Evolutionary conservation across 2,329 filamentous ascomycete genomes (phyloP).

Genomic region (Penicillium aurantiogriseum): DNA sequence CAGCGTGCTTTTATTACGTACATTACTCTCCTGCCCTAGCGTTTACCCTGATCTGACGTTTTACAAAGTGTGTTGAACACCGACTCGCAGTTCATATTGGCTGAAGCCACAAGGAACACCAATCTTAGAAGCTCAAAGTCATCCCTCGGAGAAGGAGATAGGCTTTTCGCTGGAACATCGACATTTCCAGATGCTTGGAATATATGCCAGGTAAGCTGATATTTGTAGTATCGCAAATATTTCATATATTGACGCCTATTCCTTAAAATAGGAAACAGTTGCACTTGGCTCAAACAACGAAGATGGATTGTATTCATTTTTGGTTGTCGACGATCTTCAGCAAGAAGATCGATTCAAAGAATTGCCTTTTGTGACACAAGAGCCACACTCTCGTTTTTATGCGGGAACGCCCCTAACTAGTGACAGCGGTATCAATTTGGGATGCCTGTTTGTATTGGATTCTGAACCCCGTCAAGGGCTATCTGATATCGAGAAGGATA

Average conservation of each 20-base stretch:
- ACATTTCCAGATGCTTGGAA: slow-evolving; percentile 10
- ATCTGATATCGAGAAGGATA: too few relatives aligned
- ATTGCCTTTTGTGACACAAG: too few relatives aligned
- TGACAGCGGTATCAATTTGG: too few relatives aligned
- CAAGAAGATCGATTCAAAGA: too few relatives aligned
- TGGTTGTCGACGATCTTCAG: too few relatives aligned
- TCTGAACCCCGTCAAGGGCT: too few relatives aligned
- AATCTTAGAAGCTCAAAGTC: slow-evolving; percentile 5
- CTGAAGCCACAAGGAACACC: slow-evolving; percentile 13
- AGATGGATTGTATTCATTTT: too few relatives aligned
- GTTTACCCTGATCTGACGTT: not conserved
- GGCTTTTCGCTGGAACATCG: slow-evolving; percentile 4
- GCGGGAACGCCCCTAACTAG: too few relatives aligned
- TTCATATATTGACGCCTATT: not conserved
- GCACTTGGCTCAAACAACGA: not conserved
- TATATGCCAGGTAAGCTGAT: slow-evolving; percentile 10
- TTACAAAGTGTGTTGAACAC: slow-evolving; percentile 13
- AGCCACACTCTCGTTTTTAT: too few relatives aligned
- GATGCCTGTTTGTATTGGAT: too few relatives aligned
- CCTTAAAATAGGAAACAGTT: slow-evolving; percentile 3
- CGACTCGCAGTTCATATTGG: slow-evolving; percentile 19
- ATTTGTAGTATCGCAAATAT: not conserved
- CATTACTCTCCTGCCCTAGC: not conserved
- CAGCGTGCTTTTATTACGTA: slow-evolving; percentile 18
- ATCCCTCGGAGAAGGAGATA: not conserved